Evolutionary conservation across 805 yeast species (phyloP).

Genomic region (Metschnikowia arizonensis): DNA sequence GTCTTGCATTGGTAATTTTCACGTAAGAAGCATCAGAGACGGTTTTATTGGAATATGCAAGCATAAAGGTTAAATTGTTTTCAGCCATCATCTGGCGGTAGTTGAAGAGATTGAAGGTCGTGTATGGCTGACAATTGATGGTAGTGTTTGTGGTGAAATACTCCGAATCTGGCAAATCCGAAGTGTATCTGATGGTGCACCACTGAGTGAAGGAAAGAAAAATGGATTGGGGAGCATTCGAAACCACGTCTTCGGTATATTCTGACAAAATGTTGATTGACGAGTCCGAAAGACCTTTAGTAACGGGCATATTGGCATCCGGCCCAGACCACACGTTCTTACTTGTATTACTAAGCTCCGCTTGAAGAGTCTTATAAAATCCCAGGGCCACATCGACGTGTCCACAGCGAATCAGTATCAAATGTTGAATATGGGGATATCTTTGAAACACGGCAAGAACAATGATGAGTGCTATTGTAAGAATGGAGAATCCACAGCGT

Average conservation of each 20-base stretch:
- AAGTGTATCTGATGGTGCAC: constrained; percentile 12
- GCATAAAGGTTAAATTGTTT: constrained; percentile 40
- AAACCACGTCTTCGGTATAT: constrained; percentile 46
- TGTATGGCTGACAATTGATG: constrained; percentile 8
- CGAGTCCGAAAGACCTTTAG: constrained; percentile 41
- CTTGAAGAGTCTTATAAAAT: constrained; percentile 35
- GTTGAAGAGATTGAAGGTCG: constrained; percentile 32
- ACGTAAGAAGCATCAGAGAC: constrained; percentile 13
- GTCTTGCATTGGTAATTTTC: constrained; percentile 13
- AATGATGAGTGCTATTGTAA: constrained; percentile 7
- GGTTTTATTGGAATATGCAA: constrained; percentile 45
- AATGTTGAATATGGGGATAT: constrained; percentile 15
- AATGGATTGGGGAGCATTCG: constrained; percentile 47
- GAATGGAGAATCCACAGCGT: constrained; percentile 21
- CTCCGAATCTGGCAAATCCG: constrained; percentile 5
- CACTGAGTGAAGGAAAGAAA: constrained; percentile 14
- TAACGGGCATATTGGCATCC: background rate
- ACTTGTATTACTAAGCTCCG: constrained; percentile 18
- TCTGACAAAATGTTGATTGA: constrained; percentile 43
- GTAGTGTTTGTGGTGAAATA: constrained; percentile 6
- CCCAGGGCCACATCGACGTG: constrained; percentile 53
- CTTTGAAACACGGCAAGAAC: constrained; percentile 4
- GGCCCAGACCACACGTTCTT: constrained; percentile 15
- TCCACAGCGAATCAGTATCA: constrained; percentile 45
- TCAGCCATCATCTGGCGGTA: constrained; percentile 39